These are phyloP conservation scores for Pythium volutum DNA, from an alignment of 352 stramenopile species.

Conservation along the genomic window DNA sequence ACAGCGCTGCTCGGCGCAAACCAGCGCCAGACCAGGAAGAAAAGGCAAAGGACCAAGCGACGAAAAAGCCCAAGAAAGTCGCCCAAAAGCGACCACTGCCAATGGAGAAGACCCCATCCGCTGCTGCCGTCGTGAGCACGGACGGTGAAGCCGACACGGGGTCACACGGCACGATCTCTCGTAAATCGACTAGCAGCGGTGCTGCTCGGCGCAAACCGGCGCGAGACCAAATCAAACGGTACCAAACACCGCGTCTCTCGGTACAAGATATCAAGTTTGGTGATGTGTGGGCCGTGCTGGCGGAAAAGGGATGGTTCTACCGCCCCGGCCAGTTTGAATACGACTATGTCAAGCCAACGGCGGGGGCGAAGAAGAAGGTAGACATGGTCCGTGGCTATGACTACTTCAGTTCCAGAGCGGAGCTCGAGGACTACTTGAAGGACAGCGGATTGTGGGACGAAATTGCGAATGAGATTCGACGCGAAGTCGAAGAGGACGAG, in stretches of 20 bases:
- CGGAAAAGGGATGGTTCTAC: constrained; percentile 54
- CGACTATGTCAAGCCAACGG: constrained; percentile 65
- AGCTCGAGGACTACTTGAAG: constrained; percentile 52
- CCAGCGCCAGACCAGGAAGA: too few species aligned
- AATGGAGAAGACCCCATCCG: background rate
- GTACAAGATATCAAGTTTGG: constrained; percentile 54
- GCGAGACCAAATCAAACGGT: constrained; percentile 18
- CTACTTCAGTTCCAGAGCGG: constrained; percentile 45
- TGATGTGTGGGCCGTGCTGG: constrained; percentile 46
- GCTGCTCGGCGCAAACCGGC: constrained; percentile 5
- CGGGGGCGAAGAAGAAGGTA: constrained; percentile 25
- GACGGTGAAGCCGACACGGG: constrained; percentile 26
- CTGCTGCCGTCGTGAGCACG: constrained; percentile 15
- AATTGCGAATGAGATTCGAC: constrained; percentile 35
- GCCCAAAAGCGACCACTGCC: background rate
- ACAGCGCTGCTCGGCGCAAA: constrained; percentile 5
- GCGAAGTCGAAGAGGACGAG: background rate
- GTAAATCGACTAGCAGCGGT: background rate
- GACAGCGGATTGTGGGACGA: constrained; percentile 47
- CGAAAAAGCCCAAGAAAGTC: background rate
- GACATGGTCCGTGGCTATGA: constrained; percentile 38
- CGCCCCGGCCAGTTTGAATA: constrained; percentile 40
- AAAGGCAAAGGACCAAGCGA: too few species aligned
- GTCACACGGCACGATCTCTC: background rate
- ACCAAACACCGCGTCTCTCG: background rate